These are phyloP conservation scores for Heterobasidion annosum DNA, from an alignment of 1,284 basidiomycete genomes.

Conservation along the genomic window DNA sequence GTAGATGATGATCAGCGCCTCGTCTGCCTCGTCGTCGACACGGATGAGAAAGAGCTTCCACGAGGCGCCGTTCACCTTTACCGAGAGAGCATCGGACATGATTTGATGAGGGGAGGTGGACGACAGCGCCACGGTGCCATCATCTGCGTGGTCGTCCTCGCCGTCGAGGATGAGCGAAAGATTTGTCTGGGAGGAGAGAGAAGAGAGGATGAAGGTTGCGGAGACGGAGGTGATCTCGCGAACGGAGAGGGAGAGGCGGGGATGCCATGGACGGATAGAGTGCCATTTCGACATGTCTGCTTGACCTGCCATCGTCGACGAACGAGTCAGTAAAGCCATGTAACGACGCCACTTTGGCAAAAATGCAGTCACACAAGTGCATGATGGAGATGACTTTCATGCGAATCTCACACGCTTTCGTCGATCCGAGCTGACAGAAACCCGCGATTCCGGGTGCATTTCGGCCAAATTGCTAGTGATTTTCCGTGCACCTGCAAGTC, in stretches of 20 bases:
- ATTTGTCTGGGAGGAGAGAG: constrained; percentile 32
- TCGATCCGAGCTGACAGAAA: no score
- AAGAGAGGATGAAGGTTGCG: constrained; percentile 67
- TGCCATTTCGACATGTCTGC: constrained; percentile 44
- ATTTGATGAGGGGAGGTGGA: constrained; percentile 16
- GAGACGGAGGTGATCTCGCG: constrained; percentile 77
- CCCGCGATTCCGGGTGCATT: no score
- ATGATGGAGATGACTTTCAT: no score
- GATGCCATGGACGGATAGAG: constrained; percentile 66
- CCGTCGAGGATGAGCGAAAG: constrained; percentile 35
- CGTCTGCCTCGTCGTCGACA: constrained; percentile 66
- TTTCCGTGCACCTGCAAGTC: no score
- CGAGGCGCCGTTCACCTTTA: constrained; percentile 65
- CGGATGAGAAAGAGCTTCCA: constrained; percentile 73
- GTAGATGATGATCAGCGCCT: constrained; percentile 74
- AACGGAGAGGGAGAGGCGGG: constrained; percentile 56
- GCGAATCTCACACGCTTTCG: no score
- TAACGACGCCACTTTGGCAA: no score
- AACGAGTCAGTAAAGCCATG: background rate
- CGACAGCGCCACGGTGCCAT: constrained; percentile 20
- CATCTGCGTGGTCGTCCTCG: constrained; percentile 26
- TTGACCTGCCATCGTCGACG: constrained; percentile 29
- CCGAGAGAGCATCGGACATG: constrained; percentile 58
- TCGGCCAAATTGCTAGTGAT: no score
- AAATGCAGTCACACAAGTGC: no score